Base-by-base conservation (phyloP, 164 flowering plant species). In the Platanus orientalis region DNA sequence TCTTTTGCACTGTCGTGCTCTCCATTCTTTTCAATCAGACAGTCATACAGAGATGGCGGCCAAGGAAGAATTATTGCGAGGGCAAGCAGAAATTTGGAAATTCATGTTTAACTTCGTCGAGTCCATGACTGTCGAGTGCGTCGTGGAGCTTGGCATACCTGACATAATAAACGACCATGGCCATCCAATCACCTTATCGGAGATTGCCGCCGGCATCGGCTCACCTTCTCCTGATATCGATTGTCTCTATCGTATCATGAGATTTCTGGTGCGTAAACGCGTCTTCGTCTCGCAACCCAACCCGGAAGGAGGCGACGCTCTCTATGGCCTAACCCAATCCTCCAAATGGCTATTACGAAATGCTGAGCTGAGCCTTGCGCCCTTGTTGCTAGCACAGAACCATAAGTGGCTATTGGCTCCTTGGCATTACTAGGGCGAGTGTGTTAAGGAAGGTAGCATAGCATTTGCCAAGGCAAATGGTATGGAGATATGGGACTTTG, bases 201-300 rank as follows among this genome's bases (percentile, higher is more conserved):
- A n/a, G n/a, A n/a, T 84, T 0, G 67, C 71, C 20, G 25, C 66
- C 13, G 4, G 20, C 5, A 63, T 74, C n/a, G 64, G 47, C 24
- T 23, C 74, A 0, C 57, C 77, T 6, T 54, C 73, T 5, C 70
- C 68, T 0, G 79, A 80, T 25, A 40, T 69, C 60, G 7, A 57
- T 49, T 74, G 25, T 61, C 80, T 84, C 57, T 36, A 62, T 0
- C 81, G 88, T 28, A 63, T 84, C 50, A 78, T 82, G 86, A 71
- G 83, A 6, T 40, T 75, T 4, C 72, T 84, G 1, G 84, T 76
- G 53, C 80, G 73, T 49, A 65, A 44, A 25, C 57, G 64, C 14
- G 56, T 84, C 21, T 75, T 84, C 79, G 48, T 60, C 51, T 39
- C 57, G 14, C 42, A 7, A 54, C 11, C 50, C 13, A 26, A 62